Evolutionary conservation across 192 early-diverging fungal genomes (phyloP).

Genomic region (Mortierella hygrophila): DNA sequence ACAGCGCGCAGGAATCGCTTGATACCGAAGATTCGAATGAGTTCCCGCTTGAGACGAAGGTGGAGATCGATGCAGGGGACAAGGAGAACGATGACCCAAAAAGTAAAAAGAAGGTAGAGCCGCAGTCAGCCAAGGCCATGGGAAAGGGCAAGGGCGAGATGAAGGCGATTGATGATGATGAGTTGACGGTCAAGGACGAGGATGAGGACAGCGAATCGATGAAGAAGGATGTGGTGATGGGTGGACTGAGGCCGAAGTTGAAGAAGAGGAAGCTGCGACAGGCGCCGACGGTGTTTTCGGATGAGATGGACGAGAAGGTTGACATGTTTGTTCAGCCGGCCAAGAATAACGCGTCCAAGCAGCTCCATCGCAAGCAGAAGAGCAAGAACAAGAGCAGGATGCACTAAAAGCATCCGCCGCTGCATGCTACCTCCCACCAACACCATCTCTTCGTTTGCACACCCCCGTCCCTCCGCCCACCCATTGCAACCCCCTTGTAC

Average conservation of each 20-base stretch:
- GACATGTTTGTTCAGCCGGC: conserved; percentile 7
- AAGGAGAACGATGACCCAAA: neutral
- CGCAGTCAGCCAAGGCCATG: neutral
- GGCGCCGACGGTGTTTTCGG: conserved; percentile 19
- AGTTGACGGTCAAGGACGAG: neutral
- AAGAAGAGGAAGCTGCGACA: conserved; percentile 27
- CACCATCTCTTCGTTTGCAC: too few relatives aligned
- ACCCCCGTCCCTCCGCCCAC: too few relatives aligned
- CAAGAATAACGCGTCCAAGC: neutral
- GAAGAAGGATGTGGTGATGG: neutral
- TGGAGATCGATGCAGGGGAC: neutral
- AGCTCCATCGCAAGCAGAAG: neutral
- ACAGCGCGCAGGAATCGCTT: neutral
- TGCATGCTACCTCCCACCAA: too few relatives aligned
- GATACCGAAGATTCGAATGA: neutral
- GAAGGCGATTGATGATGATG: neutral
- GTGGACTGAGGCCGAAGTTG: neutral
- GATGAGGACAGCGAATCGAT: neutral
- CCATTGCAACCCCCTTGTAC: too few relatives aligned
- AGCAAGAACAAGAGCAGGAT: neutral
- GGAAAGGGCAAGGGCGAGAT: neutral
- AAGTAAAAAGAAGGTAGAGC: neutral
- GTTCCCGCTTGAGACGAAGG: neutral
- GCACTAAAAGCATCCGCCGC: neutral
- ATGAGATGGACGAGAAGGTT: conserved; percentile 38